phyloP scores from a whole-genome alignment of 345 rosid genomes.

The Pistacia atlantica region DNA sequence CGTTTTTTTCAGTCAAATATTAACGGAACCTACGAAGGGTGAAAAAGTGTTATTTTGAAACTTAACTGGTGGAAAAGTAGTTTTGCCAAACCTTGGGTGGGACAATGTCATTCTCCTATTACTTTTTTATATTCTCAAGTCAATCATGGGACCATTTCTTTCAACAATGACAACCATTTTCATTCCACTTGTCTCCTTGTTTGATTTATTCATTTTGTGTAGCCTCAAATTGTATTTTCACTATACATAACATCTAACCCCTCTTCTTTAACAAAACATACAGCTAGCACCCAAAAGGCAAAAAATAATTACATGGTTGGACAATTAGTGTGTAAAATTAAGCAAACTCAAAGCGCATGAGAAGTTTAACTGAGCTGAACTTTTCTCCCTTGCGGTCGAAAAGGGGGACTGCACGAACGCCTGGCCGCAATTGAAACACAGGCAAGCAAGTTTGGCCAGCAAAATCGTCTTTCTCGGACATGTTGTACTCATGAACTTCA shows the following conservation, averaged over 20 bases:
- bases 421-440: slow-evolving; percentile 55
- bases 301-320: background rate
- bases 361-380: slow-evolving; percentile 52
- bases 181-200: background rate
- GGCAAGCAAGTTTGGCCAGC: slow-evolving; percentile 78
- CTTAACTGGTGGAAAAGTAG: too few species aligned
- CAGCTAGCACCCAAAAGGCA: too few species aligned
- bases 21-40: too few species aligned
- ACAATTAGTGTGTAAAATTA: background rate
- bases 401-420: slow-evolving; percentile 67
- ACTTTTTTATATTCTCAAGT: background rate
- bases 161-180: background rate
- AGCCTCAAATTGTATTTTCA: too few species aligned
- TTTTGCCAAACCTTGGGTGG: too few species aligned
- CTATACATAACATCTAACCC: too few species aligned
- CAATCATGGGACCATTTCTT: background rate
- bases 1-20: too few species aligned
- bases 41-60: too few species aligned
- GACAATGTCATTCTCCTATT: too few species aligned
- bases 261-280: too few species aligned
- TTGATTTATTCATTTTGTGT: too few species aligned
- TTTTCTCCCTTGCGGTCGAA: slow-evolving; percentile 54
- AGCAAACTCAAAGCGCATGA: slow-evolving; percentile 58
- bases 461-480: slow-evolving; percentile 71
- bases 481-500: slow-evolving; percentile 70